Conservation (phyloP, 176 grass and related monocot genomes). For the Miscanthus lutarioriparius region DNA sequence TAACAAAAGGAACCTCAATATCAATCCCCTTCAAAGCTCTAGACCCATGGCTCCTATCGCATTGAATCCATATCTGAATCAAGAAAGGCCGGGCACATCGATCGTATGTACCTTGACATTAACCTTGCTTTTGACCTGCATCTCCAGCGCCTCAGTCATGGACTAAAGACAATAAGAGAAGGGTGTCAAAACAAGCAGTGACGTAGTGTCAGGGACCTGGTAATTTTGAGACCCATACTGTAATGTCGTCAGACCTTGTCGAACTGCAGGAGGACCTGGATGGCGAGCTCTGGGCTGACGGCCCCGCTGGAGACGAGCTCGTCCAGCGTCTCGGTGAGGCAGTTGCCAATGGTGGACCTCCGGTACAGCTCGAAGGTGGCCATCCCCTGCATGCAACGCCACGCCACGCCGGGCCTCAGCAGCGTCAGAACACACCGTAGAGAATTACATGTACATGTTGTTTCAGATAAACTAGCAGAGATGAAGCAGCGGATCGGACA, state of each 20-base stretch:
- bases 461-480: neutral
- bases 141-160: slow-evolving; percentile 69
- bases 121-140: slow-evolving; percentile 82
- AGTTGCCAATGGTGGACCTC: slow-evolving; percentile 69
- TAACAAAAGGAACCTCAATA: neutral
- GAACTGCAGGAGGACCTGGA: slow-evolving; percentile 85
- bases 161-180: slow-evolving; percentile 49
- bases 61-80: neutral
- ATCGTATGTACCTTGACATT: slow-evolving; percentile 50
- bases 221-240: neutral
- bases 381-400: slow-evolving; percentile 30
- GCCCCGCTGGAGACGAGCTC: slow-evolving; percentile 70
- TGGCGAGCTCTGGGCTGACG: slow-evolving; percentile 73
- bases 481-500: neutral
- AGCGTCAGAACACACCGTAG: neutral
- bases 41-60: neutral
- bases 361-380: slow-evolving; percentile 83
- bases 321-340: slow-evolving; percentile 77
- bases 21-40: neutral
- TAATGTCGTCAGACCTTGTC: slow-evolving; percentile 58
- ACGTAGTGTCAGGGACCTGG: neutral
- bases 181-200: neutral
- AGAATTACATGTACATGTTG: neutral
- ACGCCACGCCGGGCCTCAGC: neutral
- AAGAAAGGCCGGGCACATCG: neutral